phyloP scores from a whole-genome alignment of 306 rosid species.

The Spatholobus suberectus region DNA sequence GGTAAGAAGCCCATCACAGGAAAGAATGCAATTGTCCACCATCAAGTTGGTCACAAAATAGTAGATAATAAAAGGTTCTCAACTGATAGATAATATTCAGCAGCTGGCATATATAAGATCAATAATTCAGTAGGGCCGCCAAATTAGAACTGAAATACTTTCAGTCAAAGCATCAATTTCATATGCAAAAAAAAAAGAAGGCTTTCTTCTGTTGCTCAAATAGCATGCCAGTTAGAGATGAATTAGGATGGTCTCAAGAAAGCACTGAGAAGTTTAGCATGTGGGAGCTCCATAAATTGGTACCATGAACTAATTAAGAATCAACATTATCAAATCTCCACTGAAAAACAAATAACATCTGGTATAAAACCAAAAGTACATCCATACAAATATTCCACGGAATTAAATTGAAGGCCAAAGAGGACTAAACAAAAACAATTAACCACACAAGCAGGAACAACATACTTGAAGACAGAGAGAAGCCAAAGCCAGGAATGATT shows the following conservation, averaged over 20 bases:
- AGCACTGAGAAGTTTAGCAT: neutral
- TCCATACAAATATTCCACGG: neutral
- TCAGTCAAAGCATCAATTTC: slow-evolving; percentile 4
- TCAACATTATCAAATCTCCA: slow-evolving; percentile 2
- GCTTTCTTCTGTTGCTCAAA: neutral
- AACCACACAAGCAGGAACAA: slow-evolving; percentile 21
- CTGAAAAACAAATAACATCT: neutral
- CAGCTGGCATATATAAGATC: neutral
- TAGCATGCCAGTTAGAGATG: slow-evolving; percentile 10
- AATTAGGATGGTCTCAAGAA: slow-evolving; percentile 12
- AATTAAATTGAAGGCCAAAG: neutral
- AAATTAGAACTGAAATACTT: neutral
- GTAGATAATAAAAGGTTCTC: neutral
- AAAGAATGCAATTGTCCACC: neutral
- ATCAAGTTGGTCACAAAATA: neutral
- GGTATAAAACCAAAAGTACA: neutral
- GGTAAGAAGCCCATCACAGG: neutral
- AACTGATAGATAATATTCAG: neutral
- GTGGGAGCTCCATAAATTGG: neutral
- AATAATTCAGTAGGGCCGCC: neutral
- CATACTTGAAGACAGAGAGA: slow-evolving; percentile 74
- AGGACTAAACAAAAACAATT: neutral
- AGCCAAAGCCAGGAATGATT: slow-evolving; percentile 95
- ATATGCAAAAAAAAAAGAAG: slow-evolving; percentile 14
- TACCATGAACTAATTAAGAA: slow-evolving; percentile 23